These are phyloP conservation scores for Solanum sparsipilum DNA, from an alignment of 257 asterid species.

Conservation along the genomic window DNA sequence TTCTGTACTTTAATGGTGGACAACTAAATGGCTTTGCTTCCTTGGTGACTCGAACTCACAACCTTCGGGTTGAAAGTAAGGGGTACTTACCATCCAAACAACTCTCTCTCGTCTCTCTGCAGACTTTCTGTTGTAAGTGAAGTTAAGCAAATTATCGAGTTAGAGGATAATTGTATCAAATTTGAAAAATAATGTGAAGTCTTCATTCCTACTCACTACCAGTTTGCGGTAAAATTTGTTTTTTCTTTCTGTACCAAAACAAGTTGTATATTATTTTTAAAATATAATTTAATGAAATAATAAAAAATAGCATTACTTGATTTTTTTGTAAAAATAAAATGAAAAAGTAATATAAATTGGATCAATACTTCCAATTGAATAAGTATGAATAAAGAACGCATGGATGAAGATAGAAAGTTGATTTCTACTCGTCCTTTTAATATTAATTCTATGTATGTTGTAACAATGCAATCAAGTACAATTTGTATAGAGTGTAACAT, in stretches of 20 bases:
- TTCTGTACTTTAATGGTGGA: not conserved
- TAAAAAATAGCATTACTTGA: not conserved
- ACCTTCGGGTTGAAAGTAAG: too few species aligned
- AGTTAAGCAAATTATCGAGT: not conserved
- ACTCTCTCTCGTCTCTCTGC: not conserved
- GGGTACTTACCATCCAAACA: too few species aligned
- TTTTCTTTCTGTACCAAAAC: not conserved
- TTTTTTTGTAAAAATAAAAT: not conserved
- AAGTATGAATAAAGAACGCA: too few species aligned
- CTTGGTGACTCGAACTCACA: too few species aligned
- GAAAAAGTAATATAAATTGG: not conserved
- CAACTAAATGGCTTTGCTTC: not conserved
- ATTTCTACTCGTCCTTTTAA: not conserved
- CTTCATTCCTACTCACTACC: not conserved
- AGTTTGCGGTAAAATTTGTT: not conserved
- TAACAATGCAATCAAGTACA: not conserved
- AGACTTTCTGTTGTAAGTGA: not conserved
- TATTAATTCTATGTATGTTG: not conserved
- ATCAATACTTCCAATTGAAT: too few species aligned
- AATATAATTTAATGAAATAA: not conserved
- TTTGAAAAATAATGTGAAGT: not conserved
- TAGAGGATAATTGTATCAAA: not conserved
- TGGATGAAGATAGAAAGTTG: too few species aligned
- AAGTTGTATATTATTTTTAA: not conserved
- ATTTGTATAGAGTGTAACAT: not conserved